A percentile compares a stretch with the other conserved stretches of the same genome.
Conservation (phyloP, 2,329 filamentous ascomycete genomes). For the Fusarium ambrosium region DNA sequence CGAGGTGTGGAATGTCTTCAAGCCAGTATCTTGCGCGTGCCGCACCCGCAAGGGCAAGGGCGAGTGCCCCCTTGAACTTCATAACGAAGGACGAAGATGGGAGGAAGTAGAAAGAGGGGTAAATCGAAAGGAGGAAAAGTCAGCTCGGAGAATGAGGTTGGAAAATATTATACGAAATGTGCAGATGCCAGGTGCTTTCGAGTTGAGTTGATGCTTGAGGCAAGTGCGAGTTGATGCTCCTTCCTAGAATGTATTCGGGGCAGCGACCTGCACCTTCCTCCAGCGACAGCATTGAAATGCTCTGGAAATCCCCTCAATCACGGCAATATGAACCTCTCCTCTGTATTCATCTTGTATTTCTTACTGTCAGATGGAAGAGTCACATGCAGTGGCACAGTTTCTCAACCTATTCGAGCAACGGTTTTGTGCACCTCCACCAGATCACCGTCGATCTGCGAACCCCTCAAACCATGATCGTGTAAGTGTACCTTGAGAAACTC, state of each 20-base stretch:
- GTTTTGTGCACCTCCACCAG: conserved; percentile 10
- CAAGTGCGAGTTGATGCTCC: conserved; percentile 10
- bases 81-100: conserved; percentile 15
- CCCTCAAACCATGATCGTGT: conserved; percentile 9
- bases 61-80: conserved; percentile 30
- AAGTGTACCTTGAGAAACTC: conserved; percentile 9
- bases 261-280: conserved; percentile 13
- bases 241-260: not conserved
- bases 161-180: not conserved
- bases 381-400: conserved; percentile 24
- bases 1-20: conserved; percentile 47
- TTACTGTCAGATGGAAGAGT: not conserved
- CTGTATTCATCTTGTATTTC: conserved; percentile 4
- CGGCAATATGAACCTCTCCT: not conserved
- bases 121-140: not conserved
- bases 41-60: conserved; percentile 23
- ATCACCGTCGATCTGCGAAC: not conserved
- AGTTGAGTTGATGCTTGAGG: not conserved
- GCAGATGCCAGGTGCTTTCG: not conserved
- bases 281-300: not conserved
- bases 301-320: not conserved
- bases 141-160: not conserved
- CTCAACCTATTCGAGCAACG: conserved; percentile 11
- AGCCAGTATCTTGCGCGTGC: conserved; percentile 44
- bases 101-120: not conserved